phyloP scores from a whole-genome alignment of 2,329 filamentous ascomycete genomes.

The Lecanicillium sp. region DNA sequence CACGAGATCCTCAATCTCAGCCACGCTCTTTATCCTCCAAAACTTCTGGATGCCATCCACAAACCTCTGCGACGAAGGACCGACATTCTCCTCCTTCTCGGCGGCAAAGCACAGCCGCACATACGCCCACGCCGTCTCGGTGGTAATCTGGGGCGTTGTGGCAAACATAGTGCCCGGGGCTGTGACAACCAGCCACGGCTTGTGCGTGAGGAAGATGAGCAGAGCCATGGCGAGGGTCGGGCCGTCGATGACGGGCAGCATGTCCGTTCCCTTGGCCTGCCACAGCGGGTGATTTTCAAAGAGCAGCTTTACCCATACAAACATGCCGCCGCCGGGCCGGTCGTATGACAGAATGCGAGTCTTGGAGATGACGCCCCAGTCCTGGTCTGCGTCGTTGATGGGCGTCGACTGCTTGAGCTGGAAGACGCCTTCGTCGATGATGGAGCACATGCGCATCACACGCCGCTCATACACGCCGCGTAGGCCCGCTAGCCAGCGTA shows the following conservation, averaged over 20 bases:
- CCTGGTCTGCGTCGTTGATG: conserved; percentile 36
- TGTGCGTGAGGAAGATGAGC: conserved; percentile 62
- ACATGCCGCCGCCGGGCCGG: conserved; percentile 86
- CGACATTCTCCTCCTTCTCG: conserved; percentile 63
- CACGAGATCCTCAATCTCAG: conserved; percentile 58
- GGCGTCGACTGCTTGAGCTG: conserved; percentile 56
- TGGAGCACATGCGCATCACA: conserved; percentile 71
- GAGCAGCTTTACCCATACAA: conserved; percentile 71
- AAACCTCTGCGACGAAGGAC: conserved; percentile 54
- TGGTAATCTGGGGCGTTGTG: conserved; percentile 51
- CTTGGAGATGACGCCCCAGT: conserved; percentile 72
- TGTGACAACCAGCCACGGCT: conserved; percentile 62
- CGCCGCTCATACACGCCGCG: conserved; percentile 77
- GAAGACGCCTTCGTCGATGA: conserved; percentile 61
- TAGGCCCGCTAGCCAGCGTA: conserved; percentile 82
- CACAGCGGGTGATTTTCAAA: conserved; percentile 68
- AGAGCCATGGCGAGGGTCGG: conserved; percentile 55
- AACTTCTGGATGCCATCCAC: conserved; percentile 64
- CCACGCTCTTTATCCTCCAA: conserved; percentile 64
- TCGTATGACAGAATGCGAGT: conserved; percentile 66
- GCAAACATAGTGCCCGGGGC: conserved; percentile 69
- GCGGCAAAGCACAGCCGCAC: conserved; percentile 80
- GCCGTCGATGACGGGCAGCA: conserved; percentile 39
- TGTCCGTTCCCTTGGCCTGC: conserved; percentile 21
- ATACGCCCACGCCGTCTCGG: conserved; percentile 59